Evolutionary conservation across 2,329 filamentous ascomycete genomes (phyloP).

Genomic region (Verticillium tricorpus): DNA sequence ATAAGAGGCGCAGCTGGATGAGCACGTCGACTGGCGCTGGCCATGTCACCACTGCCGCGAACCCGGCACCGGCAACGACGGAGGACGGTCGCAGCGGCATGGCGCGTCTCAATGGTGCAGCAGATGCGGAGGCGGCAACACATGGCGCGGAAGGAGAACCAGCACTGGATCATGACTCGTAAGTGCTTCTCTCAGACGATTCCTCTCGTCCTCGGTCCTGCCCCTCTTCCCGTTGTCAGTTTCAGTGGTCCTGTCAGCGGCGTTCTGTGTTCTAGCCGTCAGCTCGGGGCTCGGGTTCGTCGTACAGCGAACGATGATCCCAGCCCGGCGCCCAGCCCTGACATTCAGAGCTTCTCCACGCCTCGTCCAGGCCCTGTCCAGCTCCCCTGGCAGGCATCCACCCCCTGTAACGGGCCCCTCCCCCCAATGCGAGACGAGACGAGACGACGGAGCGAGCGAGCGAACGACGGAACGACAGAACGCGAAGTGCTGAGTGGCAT

Average conservation of each 20-base stretch:
- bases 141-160: background rate
- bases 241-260: background rate
- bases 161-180: background rate
- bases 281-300: background rate
- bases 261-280: background rate
- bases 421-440: background rate
- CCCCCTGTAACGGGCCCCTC: background rate
- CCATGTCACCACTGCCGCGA: too few relatives aligned
- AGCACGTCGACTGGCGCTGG: background rate
- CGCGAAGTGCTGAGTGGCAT: background rate
- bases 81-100: background rate
- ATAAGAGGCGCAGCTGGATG: slow-evolving; percentile 18
- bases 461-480: background rate
- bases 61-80: background rate
- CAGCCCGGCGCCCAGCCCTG: background rate
- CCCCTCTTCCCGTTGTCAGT: background rate
- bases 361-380: background rate
- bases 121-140: slow-evolving; percentile 25
- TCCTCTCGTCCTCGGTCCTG: background rate
- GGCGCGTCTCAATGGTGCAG: slow-evolving; percentile 20
- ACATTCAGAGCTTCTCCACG: background rate
- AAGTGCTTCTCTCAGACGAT: background rate
- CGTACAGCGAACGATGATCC: background rate
- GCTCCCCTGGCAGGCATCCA: background rate
- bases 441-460: background rate